phyloP scores from a whole-genome alignment of 371 early-diverging fungal genomes.

The Coemansia sp. region DNA sequence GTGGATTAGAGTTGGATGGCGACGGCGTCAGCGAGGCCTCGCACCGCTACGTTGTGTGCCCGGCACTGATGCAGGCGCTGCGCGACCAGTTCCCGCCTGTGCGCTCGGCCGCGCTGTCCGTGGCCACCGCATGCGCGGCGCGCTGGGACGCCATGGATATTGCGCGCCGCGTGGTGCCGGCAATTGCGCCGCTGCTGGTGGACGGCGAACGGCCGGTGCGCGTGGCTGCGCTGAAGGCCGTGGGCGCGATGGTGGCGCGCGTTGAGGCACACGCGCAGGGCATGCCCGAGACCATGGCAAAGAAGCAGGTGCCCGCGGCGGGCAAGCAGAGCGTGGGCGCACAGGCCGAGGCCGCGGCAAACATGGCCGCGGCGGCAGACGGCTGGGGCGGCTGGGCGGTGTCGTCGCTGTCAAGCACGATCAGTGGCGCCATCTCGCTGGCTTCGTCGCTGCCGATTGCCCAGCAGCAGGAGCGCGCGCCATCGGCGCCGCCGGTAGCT shows the following conservation, averaged over 20 bases:
- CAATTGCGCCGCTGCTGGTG: conserved; percentile 68
- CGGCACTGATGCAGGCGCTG: conserved; percentile 79
- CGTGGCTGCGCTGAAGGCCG: conserved; percentile 74
- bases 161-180: conserved; percentile 72
- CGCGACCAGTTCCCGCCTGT: conserved; percentile 94
- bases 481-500: not conserved
- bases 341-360: conserved; percentile 27
- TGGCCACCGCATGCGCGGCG: conserved; percentile 73
- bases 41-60: conserved; percentile 75
- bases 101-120: conserved; percentile 84
- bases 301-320: conserved; percentile 1
- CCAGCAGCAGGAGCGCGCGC: conserved; percentile 6
- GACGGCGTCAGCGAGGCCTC: conserved; percentile 19
- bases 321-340: not conserved
- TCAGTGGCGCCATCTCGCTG: conserved; percentile 61
- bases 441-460: conserved; percentile 46
- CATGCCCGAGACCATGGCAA: conserved; percentile 62
- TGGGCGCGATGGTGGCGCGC: conserved; percentile 63
- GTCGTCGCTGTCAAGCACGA: conserved; percentile 59
- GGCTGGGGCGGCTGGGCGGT: conserved; percentile 80
- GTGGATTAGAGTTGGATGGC: conserved; percentile 19
- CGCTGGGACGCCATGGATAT: conserved; percentile 75
- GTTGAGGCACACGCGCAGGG: conserved; percentile 66
- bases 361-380: conserved; percentile 48
- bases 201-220: conserved; percentile 89